These are phyloP conservation scores for Sicyos baderoa DNA, from an alignment of 306 rosid genomes.

Conservation along the genomic window DNA sequence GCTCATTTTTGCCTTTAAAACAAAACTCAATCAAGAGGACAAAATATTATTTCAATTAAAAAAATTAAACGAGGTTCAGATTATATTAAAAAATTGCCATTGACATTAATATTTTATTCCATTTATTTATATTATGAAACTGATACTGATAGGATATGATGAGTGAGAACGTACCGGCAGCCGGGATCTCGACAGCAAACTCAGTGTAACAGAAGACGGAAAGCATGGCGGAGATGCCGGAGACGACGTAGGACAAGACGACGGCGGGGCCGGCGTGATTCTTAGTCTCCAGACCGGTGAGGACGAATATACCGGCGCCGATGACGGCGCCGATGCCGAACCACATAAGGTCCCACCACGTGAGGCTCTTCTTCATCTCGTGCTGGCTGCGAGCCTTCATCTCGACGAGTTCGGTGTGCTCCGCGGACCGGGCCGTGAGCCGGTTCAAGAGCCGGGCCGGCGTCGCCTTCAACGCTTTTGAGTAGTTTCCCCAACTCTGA, in stretches of 20 bases:
- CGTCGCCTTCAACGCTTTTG: conserved; percentile 38
- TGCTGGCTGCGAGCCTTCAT: conserved; percentile 49
- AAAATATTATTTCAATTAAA: too few relatives aligned
- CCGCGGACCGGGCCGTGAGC: conserved; percentile 45
- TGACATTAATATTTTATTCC: too few relatives aligned
- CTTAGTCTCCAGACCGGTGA: conserved; percentile 66
- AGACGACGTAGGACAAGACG: conserved; percentile 56
- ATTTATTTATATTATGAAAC: too few relatives aligned
- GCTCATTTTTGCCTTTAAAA: too few relatives aligned
- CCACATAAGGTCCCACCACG: conserved; percentile 95
- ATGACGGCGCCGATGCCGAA: conserved; percentile 74
- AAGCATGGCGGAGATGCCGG: conserved; percentile 77
- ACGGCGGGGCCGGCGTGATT: conserved; percentile 54
- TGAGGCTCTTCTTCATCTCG: conserved; percentile 77
- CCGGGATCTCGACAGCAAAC: conserved; percentile 84
- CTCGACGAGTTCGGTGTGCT: conserved; percentile 51
- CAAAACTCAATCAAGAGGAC: too few relatives aligned
- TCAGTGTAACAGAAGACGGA: conserved; percentile 92
- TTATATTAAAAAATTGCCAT: too few relatives aligned
- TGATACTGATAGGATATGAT: background rate
- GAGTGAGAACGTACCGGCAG: conserved; percentile 43
- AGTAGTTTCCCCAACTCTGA: conserved; percentile 48
- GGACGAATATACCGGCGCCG: conserved; percentile 76
- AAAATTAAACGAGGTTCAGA: too few relatives aligned
- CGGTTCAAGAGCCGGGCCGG: conserved; percentile 49